Evolutionary conservation across 169 alveolate species (phyloP).

Genomic region (Sarcocystis neurona): DNA sequence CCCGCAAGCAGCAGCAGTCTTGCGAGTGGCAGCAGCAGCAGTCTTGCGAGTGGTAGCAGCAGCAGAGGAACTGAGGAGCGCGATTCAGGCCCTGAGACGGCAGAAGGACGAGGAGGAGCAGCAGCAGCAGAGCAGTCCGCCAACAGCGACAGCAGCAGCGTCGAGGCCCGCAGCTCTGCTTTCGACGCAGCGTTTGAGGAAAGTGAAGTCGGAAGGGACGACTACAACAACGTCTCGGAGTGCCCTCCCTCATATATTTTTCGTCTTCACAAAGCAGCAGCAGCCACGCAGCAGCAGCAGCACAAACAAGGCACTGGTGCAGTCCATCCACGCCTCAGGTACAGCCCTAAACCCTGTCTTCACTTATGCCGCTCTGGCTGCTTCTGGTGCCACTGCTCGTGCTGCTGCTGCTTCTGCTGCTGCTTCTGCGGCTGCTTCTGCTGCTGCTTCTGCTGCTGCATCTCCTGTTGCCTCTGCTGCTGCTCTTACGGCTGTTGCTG

Average conservation of each 20-base stretch:
- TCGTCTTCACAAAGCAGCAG: background rate
- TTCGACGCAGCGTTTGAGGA: constrained; percentile 36
- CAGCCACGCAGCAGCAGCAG: background rate
- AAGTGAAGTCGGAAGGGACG: background rate
- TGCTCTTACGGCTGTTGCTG: no score
- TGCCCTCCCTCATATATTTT: background rate
- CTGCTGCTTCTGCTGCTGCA: no score
- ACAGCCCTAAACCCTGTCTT: no score
- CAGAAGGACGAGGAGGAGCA: background rate
- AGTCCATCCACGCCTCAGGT: no score
- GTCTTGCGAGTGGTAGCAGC: background rate
- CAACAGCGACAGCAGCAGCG: background rate
- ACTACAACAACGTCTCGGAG: background rate
- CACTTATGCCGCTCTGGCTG: background rate
- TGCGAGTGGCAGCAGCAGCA: background rate
- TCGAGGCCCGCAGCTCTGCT: background rate
- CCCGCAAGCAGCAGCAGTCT: background rate
- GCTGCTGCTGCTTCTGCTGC: constrained; percentile 4
- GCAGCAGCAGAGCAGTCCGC: background rate
- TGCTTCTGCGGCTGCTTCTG: no score
- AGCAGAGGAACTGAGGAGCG: background rate
- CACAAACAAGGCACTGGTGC: background rate
- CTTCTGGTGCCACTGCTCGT: background rate
- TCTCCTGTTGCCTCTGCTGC: no score
- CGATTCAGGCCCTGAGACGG: background rate